phyloP scores from a whole-genome alignment of 495 filamentous ascomycete species.

The Tuber brumale region DNA sequence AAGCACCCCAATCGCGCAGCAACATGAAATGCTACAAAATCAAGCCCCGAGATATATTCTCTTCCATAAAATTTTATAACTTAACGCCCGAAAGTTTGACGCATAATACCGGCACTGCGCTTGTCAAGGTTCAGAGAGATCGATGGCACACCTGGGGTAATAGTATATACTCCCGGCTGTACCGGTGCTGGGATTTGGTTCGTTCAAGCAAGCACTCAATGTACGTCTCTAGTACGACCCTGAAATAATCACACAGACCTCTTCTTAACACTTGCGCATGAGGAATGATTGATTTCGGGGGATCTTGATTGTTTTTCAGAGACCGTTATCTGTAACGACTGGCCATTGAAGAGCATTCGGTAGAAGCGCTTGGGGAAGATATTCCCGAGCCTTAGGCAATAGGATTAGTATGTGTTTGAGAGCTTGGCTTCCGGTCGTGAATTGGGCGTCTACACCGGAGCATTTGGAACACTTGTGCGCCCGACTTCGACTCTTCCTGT shows the following conservation, averaged over 20 bases:
- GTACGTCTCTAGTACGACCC: not conserved
- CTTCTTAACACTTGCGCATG: not conserved
- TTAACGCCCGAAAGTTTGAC: not conserved
- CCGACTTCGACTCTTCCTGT: not conserved
- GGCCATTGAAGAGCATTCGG: no score
- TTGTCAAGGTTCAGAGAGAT: not conserved
- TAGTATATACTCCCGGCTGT: not conserved
- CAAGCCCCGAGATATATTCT: not conserved
- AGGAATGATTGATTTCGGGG: not conserved
- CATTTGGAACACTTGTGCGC: not conserved
- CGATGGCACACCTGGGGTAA: not conserved
- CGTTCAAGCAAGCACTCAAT: not conserved
- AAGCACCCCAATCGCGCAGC: not conserved
- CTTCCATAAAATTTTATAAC: not conserved
- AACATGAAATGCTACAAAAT: not conserved
- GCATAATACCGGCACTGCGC: not conserved
- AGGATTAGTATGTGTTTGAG: not conserved
- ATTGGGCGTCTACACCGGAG: not conserved
- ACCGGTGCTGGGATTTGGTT: not conserved
- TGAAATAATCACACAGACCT: not conserved
- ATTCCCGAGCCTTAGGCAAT: no score
- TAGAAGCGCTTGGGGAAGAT: no score
- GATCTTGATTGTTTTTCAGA: no score
- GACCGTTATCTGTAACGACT: not conserved
- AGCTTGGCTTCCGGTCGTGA: not conserved